Conservation (phyloP, 805 yeast genomes). For the Myxozyma sirexii region DNA sequence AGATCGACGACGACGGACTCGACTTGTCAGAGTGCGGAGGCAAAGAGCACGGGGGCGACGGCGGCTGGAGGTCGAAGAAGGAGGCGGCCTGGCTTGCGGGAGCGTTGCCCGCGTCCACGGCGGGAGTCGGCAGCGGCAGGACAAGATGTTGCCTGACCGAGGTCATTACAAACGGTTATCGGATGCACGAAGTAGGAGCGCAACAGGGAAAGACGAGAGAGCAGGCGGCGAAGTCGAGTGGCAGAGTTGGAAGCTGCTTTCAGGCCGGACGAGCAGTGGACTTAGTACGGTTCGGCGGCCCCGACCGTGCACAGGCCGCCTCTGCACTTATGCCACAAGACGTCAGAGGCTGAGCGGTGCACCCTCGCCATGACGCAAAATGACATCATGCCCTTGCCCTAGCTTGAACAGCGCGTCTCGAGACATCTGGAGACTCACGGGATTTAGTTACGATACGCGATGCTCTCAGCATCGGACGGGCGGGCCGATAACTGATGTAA, state of each 20-base stretch:
- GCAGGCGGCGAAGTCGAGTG: not conserved
- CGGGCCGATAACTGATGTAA: too few species aligned
- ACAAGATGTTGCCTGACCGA: not conserved
- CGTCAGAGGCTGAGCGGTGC: too few species aligned
- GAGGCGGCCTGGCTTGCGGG: not conserved
- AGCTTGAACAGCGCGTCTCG: not conserved
- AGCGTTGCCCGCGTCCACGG: not conserved
- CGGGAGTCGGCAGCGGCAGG: slow-evolving; percentile 5
- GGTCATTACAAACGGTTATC: not conserved
- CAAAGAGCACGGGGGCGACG: slow-evolving; percentile 2
- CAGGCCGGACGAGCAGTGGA: not conserved
- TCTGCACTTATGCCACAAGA: not conserved
- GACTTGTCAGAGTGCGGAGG: not conserved
- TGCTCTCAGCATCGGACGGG: too few species aligned
- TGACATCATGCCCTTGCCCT: not conserved
- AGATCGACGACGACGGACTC: not conserved
- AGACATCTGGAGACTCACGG: too few species aligned
- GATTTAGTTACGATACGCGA: too few species aligned
- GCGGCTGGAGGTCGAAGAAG: slow-evolving; percentile 8
- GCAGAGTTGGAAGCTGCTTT: too few species aligned
- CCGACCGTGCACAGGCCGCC: not conserved
- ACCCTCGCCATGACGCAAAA: not conserved
- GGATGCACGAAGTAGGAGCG: not conserved
- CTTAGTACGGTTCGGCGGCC: not conserved
- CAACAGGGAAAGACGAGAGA: not conserved